phyloP scores from a whole-genome alignment of 805 yeast genomes.

The Wickerhamiella spandovensis region DNA sequence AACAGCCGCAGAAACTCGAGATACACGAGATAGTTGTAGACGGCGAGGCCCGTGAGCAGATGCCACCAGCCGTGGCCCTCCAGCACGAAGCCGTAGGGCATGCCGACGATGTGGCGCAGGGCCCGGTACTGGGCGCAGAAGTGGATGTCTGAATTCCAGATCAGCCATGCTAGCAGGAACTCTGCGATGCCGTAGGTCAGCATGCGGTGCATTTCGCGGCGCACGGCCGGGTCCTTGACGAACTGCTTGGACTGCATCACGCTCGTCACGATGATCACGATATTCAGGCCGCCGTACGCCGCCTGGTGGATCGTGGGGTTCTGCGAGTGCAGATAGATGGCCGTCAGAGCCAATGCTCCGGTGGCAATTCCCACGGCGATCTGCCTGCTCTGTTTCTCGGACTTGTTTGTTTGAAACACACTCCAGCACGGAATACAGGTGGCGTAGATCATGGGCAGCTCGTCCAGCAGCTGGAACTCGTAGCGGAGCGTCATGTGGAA shows the following conservation, averaged over 20 bases:
- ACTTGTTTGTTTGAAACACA: conserved; percentile 47
- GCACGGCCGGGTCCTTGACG: conserved; percentile 38
- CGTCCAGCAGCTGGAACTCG: conserved; percentile 84
- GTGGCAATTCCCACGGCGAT: conserved; percentile 36
- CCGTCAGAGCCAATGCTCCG: conserved; percentile 52
- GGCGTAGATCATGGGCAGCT: conserved; percentile 95
- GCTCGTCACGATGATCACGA: conserved; percentile 54
- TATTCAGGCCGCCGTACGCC: conserved; percentile 68
- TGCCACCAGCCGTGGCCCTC: conserved; percentile 99
- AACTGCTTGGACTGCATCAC: conserved; percentile 35
- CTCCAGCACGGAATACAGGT: conserved; percentile 92
- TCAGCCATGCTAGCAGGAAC: conserved; percentile 60
- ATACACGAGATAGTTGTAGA: conserved; percentile 70
- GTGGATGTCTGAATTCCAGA: conserved; percentile 86
- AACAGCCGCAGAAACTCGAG: conserved; percentile 62
- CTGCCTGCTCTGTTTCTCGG: conserved; percentile 27
- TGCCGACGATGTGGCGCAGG: conserved; percentile 52
- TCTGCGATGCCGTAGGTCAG: conserved; percentile 46
- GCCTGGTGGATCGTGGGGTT: conserved; percentile 85
- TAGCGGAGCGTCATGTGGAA: conserved; percentile 93
- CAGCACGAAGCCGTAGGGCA: conserved; percentile 72
- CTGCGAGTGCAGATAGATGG: conserved; percentile 54
- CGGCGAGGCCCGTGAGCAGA: conserved; percentile 53
- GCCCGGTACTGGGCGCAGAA: conserved; percentile 48
- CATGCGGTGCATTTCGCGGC: conserved; percentile 38